Conservation (phyloP, 2,329 filamentous ascomycete species). For the Aspergillus ustus region DNA sequence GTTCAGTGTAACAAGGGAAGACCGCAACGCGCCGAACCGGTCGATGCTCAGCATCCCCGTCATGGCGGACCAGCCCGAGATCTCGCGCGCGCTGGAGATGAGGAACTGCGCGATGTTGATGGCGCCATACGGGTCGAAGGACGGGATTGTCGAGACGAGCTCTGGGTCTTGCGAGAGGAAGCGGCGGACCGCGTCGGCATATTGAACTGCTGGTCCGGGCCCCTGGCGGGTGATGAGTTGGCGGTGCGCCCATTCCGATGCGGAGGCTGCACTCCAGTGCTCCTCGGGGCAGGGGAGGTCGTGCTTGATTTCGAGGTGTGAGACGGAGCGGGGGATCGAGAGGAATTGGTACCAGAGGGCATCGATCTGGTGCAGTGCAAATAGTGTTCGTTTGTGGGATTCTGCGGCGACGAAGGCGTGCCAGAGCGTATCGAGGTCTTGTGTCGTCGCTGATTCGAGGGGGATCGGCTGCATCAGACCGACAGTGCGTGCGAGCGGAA, state of each 20-base stretch:
- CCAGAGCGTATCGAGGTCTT: constrained; percentile 47
- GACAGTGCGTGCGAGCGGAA: constrained; percentile 42
- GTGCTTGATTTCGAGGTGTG: constrained; percentile 51
- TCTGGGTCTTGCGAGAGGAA: constrained; percentile 40
- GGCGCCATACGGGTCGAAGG: constrained; percentile 48
- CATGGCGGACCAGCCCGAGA: constrained; percentile 51
- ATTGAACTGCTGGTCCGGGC: constrained; percentile 38
- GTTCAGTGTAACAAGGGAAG: constrained; percentile 41
- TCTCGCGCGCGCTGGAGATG: constrained; percentile 48
- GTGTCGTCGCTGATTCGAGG: constrained; percentile 23
- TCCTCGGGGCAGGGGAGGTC: constrained; percentile 47
- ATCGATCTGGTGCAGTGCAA: constrained; percentile 51
- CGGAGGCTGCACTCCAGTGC: constrained; percentile 44
- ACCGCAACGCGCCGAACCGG: constrained; percentile 40
- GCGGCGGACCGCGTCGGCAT: constrained; percentile 43
- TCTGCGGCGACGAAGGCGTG: constrained; percentile 43
- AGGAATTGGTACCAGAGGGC: constrained; percentile 52
- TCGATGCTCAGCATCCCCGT: constrained; percentile 48
- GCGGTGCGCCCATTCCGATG: constrained; percentile 36
- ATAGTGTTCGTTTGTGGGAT: constrained; percentile 49
- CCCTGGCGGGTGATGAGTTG: constrained; percentile 24
- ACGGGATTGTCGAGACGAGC: constrained; percentile 31
- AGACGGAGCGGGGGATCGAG: constrained; percentile 32
- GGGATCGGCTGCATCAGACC: constrained; percentile 42
- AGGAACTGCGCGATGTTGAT: constrained; percentile 50